Base-by-base conservation (phyloP, 352 stramenopile species). In the Pythium coloratum region DNA sequence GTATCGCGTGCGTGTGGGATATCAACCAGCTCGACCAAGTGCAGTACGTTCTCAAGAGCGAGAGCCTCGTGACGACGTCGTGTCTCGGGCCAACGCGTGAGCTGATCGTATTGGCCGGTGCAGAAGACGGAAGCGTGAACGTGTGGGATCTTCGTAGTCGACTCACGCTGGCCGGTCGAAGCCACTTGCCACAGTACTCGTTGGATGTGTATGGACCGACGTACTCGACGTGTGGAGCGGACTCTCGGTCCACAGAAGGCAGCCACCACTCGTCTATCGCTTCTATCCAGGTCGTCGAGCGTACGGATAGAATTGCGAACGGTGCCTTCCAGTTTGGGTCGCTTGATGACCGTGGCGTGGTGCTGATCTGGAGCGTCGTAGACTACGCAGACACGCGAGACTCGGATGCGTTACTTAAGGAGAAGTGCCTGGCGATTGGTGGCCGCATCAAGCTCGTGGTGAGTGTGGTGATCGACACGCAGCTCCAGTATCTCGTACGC, bases 311-410 rank as follows among this genome's bases (percentile, higher is more conserved):
- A 30, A 62, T 16, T 12, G 47, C 8, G 36, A 33, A 64, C 42
- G 73, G 73, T 36, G 75, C 73, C 3, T 90, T 92, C 58, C 84
- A 92, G 59, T 87, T 92, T 58, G 80, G 73, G 1, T 91, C 84
- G 3, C 82, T 92, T 64, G 84, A 92, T 32, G 80, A 92, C 53
- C 84, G 84, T 9, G 84, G 84, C 0, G 55, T 90, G 20, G 61
- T 92, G 10, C 76, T 92, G 24, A 76, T 92, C 34, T 92, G 84
- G 84, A 90, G 84, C 20, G 59, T 90, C n/a, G 77, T 92, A 34
- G 81, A 67, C 38, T 67, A 89, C 33, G 81, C 83, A 7, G 70
- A 80, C 12, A 53, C 68, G 0, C 72, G 66, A 6, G 76, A 87
- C 24, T 34, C 50, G 2, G 76, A 89, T 42, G 71, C 80, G 13